A percentile compares a stretch with the other conserved stretches of the same genome.
Evolutionary conservation across 129 eudicot genomes (phyloP).

Genomic region (Smallanthus sonchifolius): DNA sequence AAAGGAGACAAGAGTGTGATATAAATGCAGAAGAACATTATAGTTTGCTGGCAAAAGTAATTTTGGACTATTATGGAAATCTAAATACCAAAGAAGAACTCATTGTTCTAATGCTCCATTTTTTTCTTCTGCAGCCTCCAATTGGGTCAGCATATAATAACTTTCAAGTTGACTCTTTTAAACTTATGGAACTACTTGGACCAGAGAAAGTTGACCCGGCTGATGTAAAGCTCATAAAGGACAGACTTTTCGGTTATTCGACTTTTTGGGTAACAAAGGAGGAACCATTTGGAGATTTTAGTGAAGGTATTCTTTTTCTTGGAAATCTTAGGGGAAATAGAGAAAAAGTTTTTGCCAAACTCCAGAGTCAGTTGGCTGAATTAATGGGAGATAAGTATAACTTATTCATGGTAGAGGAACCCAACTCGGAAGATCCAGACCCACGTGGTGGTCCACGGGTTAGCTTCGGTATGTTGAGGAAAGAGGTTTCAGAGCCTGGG

Average conservation of each 20-base stretch:
- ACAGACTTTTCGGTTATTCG: constrained; percentile 87
- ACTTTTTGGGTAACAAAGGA: constrained; percentile 97
- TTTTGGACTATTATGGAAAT: not conserved
- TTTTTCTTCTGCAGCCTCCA: constrained; percentile 47
- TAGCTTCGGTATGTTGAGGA: constrained; percentile 92
- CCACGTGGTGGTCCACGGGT: constrained; percentile 99
- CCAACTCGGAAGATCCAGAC: constrained; percentile 82
- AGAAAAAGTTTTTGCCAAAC: constrained; percentile 80
- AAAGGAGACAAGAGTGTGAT: not conserved
- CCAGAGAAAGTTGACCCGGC: constrained; percentile 94
- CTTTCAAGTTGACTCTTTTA: constrained; percentile 88
- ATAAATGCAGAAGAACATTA: not conserved
- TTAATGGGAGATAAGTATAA: constrained; percentile 94
- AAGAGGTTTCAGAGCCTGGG: constrained; percentile 96
- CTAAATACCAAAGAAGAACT: not conserved
- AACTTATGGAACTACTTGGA: constrained; percentile 93
- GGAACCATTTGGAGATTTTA: constrained; percentile 93
- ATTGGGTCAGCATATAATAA: constrained; percentile 55
- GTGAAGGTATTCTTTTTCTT: constrained; percentile 94
- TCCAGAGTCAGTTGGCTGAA: constrained; percentile 72
- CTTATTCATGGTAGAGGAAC: constrained; percentile 98
- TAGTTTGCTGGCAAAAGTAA: not conserved
- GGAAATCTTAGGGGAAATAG: constrained; percentile 94
- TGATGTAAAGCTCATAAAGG: constrained; percentile 87
- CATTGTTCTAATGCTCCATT: constrained; percentile 11